Evolutionary conservation across 257 asterid genomes (phyloP).

Genomic region (Rhazya stricta): DNA sequence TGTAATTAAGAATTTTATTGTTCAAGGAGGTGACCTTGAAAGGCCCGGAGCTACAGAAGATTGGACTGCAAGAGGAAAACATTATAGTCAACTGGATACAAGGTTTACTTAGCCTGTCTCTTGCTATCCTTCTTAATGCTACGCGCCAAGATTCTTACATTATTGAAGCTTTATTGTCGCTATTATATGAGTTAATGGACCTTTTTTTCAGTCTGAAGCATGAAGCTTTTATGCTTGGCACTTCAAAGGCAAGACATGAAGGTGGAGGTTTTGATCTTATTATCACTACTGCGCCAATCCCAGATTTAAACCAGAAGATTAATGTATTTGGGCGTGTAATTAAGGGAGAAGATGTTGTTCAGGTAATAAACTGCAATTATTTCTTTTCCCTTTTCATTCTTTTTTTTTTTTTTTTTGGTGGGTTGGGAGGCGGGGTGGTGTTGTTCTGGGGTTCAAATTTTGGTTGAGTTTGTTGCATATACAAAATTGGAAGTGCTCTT

Average conservation of each 20-base stretch:
- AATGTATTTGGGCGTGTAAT: conserved; percentile 83
- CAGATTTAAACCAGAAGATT: conserved; percentile 77
- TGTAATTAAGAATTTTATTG: conserved; percentile 81
- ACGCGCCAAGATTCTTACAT: not conserved
- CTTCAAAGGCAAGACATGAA: conserved; percentile 63
- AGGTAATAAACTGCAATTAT: conserved; percentile 39
- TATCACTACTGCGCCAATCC: conserved; percentile 89
- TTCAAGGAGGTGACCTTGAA: conserved; percentile 82
- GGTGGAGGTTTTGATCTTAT: conserved; percentile 68
- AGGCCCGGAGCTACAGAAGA: conserved; percentile 64
- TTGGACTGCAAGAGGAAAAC: conserved; percentile 91
- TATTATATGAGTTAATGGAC: not conserved
- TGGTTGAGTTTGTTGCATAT: too few species aligned
- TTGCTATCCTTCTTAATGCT: not conserved
- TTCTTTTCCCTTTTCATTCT: not conserved
- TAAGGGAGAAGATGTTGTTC: conserved; percentile 96
- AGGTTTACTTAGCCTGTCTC: conserved; percentile 45
- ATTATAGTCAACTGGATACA: conserved; percentile 78
- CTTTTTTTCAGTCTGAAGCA: conserved; percentile 52
- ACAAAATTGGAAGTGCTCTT: too few species aligned
- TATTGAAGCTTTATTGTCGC: not conserved
- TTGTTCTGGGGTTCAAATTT: not conserved
- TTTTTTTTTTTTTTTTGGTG: not conserved
- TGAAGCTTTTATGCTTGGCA: conserved; percentile 98
- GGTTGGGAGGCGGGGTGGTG: not conserved